Percentiles rank a stretch among this genome's conserved stretches.
Evolutionary conservation across 495 filamentous ascomycete genomes (phyloP).

Genomic region (Penicillium atrosanguineum): DNA sequence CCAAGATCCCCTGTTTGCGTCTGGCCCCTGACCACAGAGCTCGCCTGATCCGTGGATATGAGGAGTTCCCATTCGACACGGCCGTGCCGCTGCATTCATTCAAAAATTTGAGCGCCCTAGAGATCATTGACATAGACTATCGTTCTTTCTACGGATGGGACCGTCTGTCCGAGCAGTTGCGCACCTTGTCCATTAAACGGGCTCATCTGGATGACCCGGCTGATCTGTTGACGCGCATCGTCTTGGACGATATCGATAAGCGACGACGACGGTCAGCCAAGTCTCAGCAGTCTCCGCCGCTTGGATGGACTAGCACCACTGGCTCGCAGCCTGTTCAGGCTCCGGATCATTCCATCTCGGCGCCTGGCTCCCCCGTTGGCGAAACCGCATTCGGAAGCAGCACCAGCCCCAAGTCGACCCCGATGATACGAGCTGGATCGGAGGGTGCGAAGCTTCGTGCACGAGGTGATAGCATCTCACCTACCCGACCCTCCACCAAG

Average conservation of each 20-base stretch:
- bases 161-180: slow-evolving; percentile 82
- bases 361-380: slow-evolving; percentile 63
- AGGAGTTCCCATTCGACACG: slow-evolving; percentile 97
- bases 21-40: slow-evolving; percentile 88
- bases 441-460: slow-evolving; percentile 48
- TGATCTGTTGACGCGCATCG: slow-evolving; percentile 86
- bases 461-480: slow-evolving; percentile 71
- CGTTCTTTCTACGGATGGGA: slow-evolving; percentile 98
- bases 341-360: slow-evolving; percentile 52
- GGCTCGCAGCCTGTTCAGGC: slow-evolving; percentile 57
- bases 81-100: slow-evolving; percentile 94
- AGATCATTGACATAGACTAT: slow-evolving; percentile 93
- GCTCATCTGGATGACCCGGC: slow-evolving; percentile 84
- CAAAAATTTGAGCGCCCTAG: slow-evolving; percentile 91
- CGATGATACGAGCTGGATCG: slow-evolving; percentile 53
- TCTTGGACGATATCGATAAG: slow-evolving; percentile 93
- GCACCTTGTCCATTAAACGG: slow-evolving; percentile 85
- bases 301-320: slow-evolving; percentile 49
- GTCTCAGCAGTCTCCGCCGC: slow-evolving; percentile 70
- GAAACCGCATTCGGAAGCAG: slow-evolving; percentile 45
- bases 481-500: slow-evolving; percentile 67
- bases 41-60: slow-evolving; percentile 83
- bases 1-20: slow-evolving; percentile 90
- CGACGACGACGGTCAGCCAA: slow-evolving; percentile 85
- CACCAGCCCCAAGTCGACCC: slow-evolving; percentile 39